These are phyloP conservation scores for Beauveria pseudobassiana DNA, from an alignment of 2,329 filamentous ascomycete genomes.

Conservation along the genomic window DNA sequence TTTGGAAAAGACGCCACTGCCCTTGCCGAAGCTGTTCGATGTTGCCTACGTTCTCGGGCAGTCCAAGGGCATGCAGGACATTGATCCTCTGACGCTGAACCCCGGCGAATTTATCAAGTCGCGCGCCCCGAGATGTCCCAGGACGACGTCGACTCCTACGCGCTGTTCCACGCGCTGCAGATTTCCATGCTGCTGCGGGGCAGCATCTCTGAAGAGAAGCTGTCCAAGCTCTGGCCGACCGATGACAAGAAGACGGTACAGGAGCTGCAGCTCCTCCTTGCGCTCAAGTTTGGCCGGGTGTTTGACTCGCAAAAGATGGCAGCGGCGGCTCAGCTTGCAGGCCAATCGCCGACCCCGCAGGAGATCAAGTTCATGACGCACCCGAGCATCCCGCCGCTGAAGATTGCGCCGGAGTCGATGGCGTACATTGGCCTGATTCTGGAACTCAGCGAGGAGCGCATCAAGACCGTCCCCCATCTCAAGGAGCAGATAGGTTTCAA, in stretches of 20 bases:
- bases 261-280: background rate
- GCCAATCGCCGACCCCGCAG: background rate
- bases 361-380: background rate
- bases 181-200: background rate
- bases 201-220: background rate
- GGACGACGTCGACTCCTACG: background rate
- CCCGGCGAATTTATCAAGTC: background rate
- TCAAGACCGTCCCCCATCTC: background rate
- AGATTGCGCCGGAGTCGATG: background rate
- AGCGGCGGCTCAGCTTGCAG: background rate
- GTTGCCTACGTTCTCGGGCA: background rate
- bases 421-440: background rate
- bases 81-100: background rate
- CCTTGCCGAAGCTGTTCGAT: background rate
- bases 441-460: background rate
- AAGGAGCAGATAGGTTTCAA: background rate
- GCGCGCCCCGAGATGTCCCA: background rate
- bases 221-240: background rate
- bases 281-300: background rate
- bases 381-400: background rate
- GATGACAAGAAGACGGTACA: background rate
- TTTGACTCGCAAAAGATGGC: background rate
- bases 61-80: background rate
- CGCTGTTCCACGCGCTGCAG: background rate
- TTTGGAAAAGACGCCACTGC: background rate